Evolutionary conservation across 106 monocot genomes (phyloP), one percentile per base, ranked within the genome.

Genomic region (Dendrobium huoshanense): DNA sequence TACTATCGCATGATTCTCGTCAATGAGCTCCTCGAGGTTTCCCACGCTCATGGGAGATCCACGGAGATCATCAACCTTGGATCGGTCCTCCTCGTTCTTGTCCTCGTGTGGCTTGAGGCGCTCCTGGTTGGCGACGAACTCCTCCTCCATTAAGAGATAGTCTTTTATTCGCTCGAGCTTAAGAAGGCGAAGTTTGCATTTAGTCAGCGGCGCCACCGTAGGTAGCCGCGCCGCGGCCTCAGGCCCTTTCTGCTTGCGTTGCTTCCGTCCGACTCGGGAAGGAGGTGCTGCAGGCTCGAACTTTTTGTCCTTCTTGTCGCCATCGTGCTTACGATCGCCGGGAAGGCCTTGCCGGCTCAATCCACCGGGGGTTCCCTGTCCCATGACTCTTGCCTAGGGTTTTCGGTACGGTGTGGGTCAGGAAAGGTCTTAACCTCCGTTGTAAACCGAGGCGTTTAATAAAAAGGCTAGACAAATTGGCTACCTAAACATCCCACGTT

Each of bases 1-100:
- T 2, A 98, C 97, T 43, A 98, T 98, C 18, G 94, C 97, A 73
- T 94, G 97, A 68, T 91, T 94, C 97, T 98, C 97, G 31, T 98
- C 97, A 31, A 98, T 98, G 67, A 98, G 87, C 89, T 98, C 97
- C 92, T 98, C 97, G 16, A 98, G 84, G 49, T 89, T 94, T 18
- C 97, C 97, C 1, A 98, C 97, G 78, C 97, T 98, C 97, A 98
- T 98, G 15, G 97, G 97, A 8, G 94, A 87, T 45, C 94, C 97
- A 5, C 97, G 80, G 33, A 98, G 88, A 56, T 98, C 97, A 18
- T 98, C 97, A 44, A 98, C 97, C 91, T 98, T 98, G 56, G 94
- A 89, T 25, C 97, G 82, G 77, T 98, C 97, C 88, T 98, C 97
- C 85, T 98, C 97, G 84, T 86, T 90, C 91, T 94, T 94, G 58